Evolutionary conservation across 257 asterid species (phyloP).

Genomic region (Rehmannia glutinosa): DNA sequence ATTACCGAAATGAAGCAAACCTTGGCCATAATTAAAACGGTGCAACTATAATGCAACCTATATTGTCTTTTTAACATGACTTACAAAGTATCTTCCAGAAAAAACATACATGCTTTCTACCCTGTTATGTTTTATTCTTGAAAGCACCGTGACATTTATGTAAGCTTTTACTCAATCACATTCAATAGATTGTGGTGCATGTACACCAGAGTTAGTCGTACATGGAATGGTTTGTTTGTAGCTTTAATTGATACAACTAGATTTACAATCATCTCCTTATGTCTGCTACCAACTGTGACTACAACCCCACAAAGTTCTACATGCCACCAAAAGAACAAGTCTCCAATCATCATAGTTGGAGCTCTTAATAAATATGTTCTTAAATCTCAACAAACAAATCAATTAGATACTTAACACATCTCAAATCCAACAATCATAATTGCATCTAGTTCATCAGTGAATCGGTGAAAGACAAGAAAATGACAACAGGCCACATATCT

Average conservation of each 20-base stretch:
- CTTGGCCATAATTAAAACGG: neutral
- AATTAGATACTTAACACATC: neutral
- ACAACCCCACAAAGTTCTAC: neutral
- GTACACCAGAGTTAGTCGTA: neutral
- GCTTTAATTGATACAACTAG: neutral
- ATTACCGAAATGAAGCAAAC: neutral
- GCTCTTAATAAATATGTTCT: neutral
- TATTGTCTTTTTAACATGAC: neutral
- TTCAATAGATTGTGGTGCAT: neutral
- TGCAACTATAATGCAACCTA: neutral
- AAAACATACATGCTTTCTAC: neutral
- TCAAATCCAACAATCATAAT: neutral
- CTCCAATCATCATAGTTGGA: neutral
- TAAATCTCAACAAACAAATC: neutral
- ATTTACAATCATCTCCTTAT: neutral
- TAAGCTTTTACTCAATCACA: neutral
- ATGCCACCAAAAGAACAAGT: neutral
- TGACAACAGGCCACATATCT: neutral
- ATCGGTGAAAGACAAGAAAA: neutral
- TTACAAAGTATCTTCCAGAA: neutral
- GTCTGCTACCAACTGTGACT: neutral
- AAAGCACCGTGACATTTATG: neutral
- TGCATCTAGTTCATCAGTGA: conserved; percentile 8
- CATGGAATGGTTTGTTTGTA: neutral
- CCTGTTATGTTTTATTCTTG: neutral